Percentiles rank a stretch among this genome's conserved stretches.
These are phyloP conservation scores for Pittosporum tobira DNA, from an alignment of 129 eudicot genomes.

Conservation along the genomic window DNA sequence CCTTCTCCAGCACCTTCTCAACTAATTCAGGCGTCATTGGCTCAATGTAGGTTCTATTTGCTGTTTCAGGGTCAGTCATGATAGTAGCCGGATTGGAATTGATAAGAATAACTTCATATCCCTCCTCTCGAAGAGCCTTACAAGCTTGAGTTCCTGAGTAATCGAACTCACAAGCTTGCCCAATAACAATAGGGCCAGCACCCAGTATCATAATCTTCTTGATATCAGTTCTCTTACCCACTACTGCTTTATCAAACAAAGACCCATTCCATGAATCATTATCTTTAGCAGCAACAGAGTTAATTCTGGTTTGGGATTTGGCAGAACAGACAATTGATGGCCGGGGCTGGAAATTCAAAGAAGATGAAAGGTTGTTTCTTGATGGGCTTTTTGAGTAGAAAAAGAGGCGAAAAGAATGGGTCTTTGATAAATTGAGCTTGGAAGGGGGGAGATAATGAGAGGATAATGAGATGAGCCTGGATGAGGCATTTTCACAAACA, in stretches of 20 bases:
- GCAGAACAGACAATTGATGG: constrained; percentile 8
- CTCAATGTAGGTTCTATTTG: constrained; percentile 52
- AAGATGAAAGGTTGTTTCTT: not conserved
- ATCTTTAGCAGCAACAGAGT: constrained; percentile 6
- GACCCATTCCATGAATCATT: constrained; percentile 2
- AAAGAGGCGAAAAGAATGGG: constrained; percentile 14
- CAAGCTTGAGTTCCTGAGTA: constrained; percentile 29
- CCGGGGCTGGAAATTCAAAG: constrained; percentile 6
- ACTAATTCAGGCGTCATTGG: constrained; percentile 54
- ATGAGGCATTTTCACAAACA: constrained; percentile 23
- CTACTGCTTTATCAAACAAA: not conserved
- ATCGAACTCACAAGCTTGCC: constrained; percentile 63
- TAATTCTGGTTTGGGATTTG: constrained; percentile 1
- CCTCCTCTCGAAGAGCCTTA: constrained; percentile 12
- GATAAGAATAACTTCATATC: constrained; percentile 5
- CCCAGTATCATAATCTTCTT: constrained; percentile 52
- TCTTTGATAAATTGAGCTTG: constrained; percentile 14
- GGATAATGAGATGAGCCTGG: constrained; percentile 16
- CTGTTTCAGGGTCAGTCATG: constrained; percentile 57
- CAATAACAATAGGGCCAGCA: constrained; percentile 54
- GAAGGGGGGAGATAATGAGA: not conserved
- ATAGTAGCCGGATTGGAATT: constrained; percentile 78
- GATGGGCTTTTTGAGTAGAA: constrained; percentile 14
- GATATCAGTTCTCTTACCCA: constrained; percentile 46
- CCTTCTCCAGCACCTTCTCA: constrained; percentile 51